These are phyloP conservation scores for Dendrothele bispora DNA, from an alignment of 768 basidiomycete genomes.

Conservation along the genomic window DNA sequence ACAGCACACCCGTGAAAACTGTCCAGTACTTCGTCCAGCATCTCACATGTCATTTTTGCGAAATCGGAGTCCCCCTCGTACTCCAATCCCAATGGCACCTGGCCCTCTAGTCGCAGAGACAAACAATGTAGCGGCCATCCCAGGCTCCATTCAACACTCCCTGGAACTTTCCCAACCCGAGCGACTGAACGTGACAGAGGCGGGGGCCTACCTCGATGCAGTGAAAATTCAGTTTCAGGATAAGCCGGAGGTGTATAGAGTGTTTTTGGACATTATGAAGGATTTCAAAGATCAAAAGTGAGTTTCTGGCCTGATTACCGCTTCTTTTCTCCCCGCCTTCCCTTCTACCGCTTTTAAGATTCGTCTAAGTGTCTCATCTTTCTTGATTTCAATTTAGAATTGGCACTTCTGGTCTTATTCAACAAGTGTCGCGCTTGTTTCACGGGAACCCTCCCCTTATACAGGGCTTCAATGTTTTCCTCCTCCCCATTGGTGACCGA, in stretches of 20 bases:
- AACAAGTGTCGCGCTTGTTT: conserved; percentile 90
- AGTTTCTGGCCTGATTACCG: no score
- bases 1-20: neutral
- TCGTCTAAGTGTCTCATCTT: no score
- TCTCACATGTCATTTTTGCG: neutral
- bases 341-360: conserved; percentile 14
- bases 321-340: conserved; percentile 14
- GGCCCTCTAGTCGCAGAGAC: conserved; percentile 36
- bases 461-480: conserved; percentile 97
- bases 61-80: conserved; percentile 8
- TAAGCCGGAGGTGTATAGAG: conserved; percentile 92
- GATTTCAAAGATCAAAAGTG: conserved; percentile 96
- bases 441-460: conserved; percentile 88
- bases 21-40: neutral
- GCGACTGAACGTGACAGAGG: conserved; percentile 83
- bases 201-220: conserved; percentile 86
- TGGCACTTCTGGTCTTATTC: conserved; percentile 97
- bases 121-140: conserved; percentile 19
- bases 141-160: conserved; percentile 29
- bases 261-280: conserved; percentile 96
- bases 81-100: conserved; percentile 35
- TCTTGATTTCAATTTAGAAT: no score
- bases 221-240: conserved; percentile 90
- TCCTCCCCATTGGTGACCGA: conserved; percentile 90
- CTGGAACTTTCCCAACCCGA: conserved; percentile 55